Base-by-base conservation (phyloP, 495 filamentous ascomycete genomes). In the Xylaria cubensis region DNA sequence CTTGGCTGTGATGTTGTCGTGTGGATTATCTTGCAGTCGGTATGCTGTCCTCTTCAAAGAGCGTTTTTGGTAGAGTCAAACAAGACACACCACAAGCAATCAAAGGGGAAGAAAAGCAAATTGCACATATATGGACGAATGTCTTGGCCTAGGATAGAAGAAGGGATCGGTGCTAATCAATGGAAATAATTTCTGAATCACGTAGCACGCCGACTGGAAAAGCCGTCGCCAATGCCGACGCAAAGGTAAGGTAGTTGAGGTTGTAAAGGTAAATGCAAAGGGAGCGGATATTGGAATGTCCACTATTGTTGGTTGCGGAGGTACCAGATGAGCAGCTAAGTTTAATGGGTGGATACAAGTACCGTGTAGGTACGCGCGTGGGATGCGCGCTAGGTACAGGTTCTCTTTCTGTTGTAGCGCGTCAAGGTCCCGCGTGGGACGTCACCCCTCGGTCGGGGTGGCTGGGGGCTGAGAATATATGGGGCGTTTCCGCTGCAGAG, bases 261-360 rank as follows among this genome's bases (percentile, higher is more conserved):
- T 68, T 55, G 48, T 26, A 39, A 32, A 26, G 62, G 19, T 6
- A 48, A 48, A 19, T 24, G 42, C 50, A 53, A 58, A 67, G 42
- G 63, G 53, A 67, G 44, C 4, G 50, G 8, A 19, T 53, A 56
- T 12, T 36, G 41, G 63, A 66, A 66, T 59, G 63, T 26, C 62
- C 62, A 67, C 63, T 61, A 72, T 58, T 58, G 34, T 46, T 58
- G 71, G 64, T 68, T 67, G 51, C 64, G 32, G 70, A 64, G 64
- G 61, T 72, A 72, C 63, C 51, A 63, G 55, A 42, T 46, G 50
- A 32, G 64, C 44, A 68, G 56, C 48, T 48, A 42, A 29, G 71
- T 68, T 73, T 73, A 67, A 63, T 69, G 64, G 39, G 71, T 64
- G 65, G 64, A 67, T 53, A n/a, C 63, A 71, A 29, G 70, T 67